Percentiles rank a stretch among this genome's conserved stretches.
phyloP scores from a whole-genome alignment of 1,284 basidiomycete species.

The Naganishia cerealis region DNA sequence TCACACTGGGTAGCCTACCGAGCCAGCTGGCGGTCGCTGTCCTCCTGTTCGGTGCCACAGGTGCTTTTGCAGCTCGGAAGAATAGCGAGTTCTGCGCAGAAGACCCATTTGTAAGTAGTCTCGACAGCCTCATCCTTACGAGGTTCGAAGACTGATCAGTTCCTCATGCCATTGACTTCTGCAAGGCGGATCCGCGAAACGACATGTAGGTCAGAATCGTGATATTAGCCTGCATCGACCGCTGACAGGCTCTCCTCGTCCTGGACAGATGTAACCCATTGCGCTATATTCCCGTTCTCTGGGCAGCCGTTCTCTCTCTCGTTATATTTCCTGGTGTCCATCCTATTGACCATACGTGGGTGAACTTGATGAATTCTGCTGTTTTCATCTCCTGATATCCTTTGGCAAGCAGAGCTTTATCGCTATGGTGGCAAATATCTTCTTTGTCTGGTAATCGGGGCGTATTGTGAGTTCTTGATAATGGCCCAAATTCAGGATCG shows the following conservation, averaged over 20 bases:
- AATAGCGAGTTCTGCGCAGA: slow-evolving; percentile 11
- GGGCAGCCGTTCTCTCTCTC: slow-evolving; percentile 61
- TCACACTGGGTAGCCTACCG: background rate
- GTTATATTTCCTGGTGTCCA: slow-evolving; percentile 60
- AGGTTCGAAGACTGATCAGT: background rate
- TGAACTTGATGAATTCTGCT: slow-evolving; percentile 38
- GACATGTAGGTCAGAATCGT: background rate
- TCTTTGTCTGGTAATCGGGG: slow-evolving; percentile 66
- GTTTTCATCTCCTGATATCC: slow-evolving; percentile 2
- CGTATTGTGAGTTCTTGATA: slow-evolving; percentile 56
- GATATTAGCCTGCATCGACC: background rate
- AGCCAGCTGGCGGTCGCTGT: slow-evolving; percentile 2
- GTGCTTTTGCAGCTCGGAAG: slow-evolving; percentile 13
- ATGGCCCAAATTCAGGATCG: no score
- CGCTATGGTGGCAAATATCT: slow-evolving; percentile 63
- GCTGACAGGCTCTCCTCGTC: background rate
- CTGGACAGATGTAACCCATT: slow-evolving; percentile 47
- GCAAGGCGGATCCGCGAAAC: slow-evolving; percentile 11
- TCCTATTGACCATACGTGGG: slow-evolving; percentile 59
- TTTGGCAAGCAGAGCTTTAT: slow-evolving; percentile 33
- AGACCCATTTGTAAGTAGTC: slow-evolving; percentile 13
- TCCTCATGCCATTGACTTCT: background rate
- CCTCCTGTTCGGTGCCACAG: slow-evolving; percentile 12
- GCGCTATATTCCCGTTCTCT: slow-evolving; percentile 64
- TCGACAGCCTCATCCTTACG: background rate